phyloP scores from a whole-genome alignment of 768 basidiomycete species.

The Mycena albidolilacea region DNA sequence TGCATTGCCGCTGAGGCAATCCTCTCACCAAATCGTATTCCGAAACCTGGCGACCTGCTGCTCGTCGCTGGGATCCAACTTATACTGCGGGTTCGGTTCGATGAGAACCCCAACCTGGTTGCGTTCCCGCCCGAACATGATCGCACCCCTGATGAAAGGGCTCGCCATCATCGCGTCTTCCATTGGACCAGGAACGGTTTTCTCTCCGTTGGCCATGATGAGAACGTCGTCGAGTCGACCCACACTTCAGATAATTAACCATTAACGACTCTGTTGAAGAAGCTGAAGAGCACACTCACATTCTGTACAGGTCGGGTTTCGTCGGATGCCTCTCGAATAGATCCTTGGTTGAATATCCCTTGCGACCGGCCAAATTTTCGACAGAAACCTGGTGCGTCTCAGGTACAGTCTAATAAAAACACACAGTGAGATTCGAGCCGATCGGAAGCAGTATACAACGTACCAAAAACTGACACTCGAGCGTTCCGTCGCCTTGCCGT shows the following conservation, averaged over 20 bases:
- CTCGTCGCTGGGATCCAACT: conserved; percentile 10
- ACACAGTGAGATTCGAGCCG: neutral
- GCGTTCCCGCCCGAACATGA: conserved; percentile 28
- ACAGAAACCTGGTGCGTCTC: neutral
- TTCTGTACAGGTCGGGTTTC: neutral
- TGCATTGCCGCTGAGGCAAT: conserved; percentile 45
- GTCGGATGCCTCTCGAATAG: conserved; percentile 42
- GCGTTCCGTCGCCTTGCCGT: conserved; percentile 53
- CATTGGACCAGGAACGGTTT: conserved; percentile 25
- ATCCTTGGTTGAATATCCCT: conserved; percentile 38
- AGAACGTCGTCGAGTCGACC: conserved; percentile 22
- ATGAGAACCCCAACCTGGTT: conserved; percentile 32
- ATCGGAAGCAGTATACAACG: neutral
- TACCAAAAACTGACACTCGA: conserved; percentile 43
- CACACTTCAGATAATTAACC: neutral
- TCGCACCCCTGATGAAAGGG: conserved; percentile 14
- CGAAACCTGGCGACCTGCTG: conserved; percentile 8
- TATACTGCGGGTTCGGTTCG: conserved; percentile 9
- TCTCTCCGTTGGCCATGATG: conserved; percentile 21
- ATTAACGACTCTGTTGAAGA: neutral
- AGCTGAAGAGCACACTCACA: neutral
- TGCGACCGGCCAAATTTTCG: neutral
- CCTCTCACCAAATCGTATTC: conserved; percentile 13
- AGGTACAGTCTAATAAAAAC: neutral
- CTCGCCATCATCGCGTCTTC: conserved; percentile 21